Base-by-base conservation (phyloP, 768 basidiomycete species). In the Tricholoma sp. region DNA sequence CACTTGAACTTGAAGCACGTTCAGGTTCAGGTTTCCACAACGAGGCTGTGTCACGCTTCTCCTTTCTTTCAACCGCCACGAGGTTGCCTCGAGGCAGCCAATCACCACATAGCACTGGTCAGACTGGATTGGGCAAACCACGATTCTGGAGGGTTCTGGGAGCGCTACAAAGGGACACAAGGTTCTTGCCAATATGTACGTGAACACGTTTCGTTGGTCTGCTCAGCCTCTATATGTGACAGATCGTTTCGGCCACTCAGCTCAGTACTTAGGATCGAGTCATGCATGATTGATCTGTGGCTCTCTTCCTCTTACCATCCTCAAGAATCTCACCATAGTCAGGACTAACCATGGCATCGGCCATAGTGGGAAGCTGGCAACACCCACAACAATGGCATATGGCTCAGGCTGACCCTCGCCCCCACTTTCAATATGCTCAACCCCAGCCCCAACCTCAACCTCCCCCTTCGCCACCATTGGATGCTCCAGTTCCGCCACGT, bases 401-500 rank as follows among this genome's bases (percentile, higher is more conserved):
- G 11, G 24, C 24, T 24, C 18, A 48, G 24, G 24, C 24, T 10
- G 18, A 34, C 18, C 47, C 34, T n/a, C 52, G 39, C 37, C 34
- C 52, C 8, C 52, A 28, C 32, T 52, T 54, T 5, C 55, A 56
- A 5, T 44, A 56, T 39, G 54, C 49, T 42, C 44, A 54, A 10
- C 50, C 52, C 13, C 52, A 57, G 18, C 13, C 34, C 28, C 53
- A 15, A 50, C 54, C 54, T 18, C 51, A 6, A 34, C 48, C 39
- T n/a, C 32, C 54, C 36, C 52, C 34, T 11, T 24, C 47, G 5
- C 29, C 34, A 2, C 52, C 55, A 7, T 39, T 54, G 11, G 54
- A 54, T 6, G 44, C 50, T 10, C 52, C 52, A 24, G 28, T 67
- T 6, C 69, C 70, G 7, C 62, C 61, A 8, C 72, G 70, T 54